Base-by-base conservation (phyloP, 75 land plant genomes). In the Pseudotsuga menziesii region DNA sequence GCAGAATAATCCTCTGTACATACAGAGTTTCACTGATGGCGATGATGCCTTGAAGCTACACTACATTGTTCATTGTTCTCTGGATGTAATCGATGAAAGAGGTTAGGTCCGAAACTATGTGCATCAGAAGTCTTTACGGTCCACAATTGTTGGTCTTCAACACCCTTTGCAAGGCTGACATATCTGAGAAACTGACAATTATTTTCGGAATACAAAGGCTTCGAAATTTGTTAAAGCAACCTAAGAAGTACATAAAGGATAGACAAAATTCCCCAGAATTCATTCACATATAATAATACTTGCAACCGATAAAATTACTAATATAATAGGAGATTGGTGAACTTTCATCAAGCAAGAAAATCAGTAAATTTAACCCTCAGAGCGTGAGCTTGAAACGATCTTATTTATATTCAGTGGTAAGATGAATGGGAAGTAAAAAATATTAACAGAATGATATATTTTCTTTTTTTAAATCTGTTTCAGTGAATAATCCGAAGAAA, bases 1-100 rank as follows among this genome's bases (percentile, higher is more conserved):
- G 58, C 92, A 96, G 99, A 96, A 96, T 89, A 96, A 94, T 78
- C 99, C 99, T 19, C 86, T 96, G 22, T 96, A 93, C 83, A 80
- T 96, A 29, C 93, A 94, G 79, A 96, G 99, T 83, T 96, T 96
- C 80, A 90, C 91, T 1, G 93, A 90, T 27, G 88, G 89, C 20
- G 99, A 94, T 61, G 95, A 96, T 82, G 93, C 87, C 27, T 87
- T 96, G 57, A 94, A 94, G 78, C 92, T 96, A 36, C 99, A 96
- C 72, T 90, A 96, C 86, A 91, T 96, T 79, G 93, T 96, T 27
- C 99, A 96, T 75, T 96, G 98, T 83, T 96, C 99, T 58, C 77
- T 96, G 27, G 99, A 96, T 69, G 97, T 94, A 56, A 86, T 96
- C 62, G 98, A 96, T 56, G 99, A 96, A 75, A 88, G 92, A 92